phyloP scores from a whole-genome alignment of 2,329 filamentous ascomycete species.

The Colletotrichum lindemuthianum region DNA sequence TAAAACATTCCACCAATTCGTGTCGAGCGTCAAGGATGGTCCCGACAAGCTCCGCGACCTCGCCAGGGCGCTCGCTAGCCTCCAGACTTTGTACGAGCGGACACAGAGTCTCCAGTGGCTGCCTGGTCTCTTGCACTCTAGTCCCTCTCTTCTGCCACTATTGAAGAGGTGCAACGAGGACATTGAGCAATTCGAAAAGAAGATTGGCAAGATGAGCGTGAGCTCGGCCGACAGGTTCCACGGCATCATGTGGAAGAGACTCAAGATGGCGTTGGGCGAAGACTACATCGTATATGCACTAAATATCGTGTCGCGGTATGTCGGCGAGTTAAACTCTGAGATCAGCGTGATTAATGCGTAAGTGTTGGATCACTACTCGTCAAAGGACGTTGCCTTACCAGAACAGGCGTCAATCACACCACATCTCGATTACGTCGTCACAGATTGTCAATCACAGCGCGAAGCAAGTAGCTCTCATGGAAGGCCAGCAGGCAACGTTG shows the following conservation, averaged over 20 bases:
- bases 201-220: background rate
- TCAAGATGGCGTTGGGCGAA: background rate
- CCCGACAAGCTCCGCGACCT: background rate
- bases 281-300: background rate
- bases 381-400: background rate
- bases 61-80: background rate
- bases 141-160: background rate
- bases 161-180: background rate
- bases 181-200: background rate
- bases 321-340: background rate
- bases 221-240: background rate
- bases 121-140: background rate
- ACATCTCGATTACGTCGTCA: background rate
- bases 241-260: background rate
- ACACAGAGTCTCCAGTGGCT: background rate
- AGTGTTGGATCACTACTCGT: background rate
- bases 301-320: background rate
- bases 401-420: background rate
- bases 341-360: background rate
- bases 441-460: background rate
- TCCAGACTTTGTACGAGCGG: background rate
- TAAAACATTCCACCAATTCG: conserved; percentile 5
- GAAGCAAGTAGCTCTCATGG: no score
- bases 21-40: background rate
- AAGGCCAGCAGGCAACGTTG: no score